Percentiles rank a stretch among this genome's conserved stretches.
phyloP scores from a whole-genome alignment of 306 rosid species.

The Carpinus fangiana region DNA sequence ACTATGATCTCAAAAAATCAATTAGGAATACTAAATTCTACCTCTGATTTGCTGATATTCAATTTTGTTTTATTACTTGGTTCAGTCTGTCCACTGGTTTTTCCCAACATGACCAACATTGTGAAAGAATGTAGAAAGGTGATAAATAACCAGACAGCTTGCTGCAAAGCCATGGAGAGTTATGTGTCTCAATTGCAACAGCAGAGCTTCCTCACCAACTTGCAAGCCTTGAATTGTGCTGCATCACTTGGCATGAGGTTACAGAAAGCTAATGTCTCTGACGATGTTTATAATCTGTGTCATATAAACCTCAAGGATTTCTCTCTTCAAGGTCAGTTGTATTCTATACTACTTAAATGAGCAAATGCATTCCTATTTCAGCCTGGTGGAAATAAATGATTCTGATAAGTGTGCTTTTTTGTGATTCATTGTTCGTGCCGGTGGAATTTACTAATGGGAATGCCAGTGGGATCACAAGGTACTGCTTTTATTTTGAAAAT shows the following conservation, averaged over 20 bases:
- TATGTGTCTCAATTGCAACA: constrained; percentile 59
- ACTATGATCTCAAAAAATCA: constrained; percentile 5
- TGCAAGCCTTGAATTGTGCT: constrained; percentile 74
- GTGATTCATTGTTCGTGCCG: constrained; percentile 19
- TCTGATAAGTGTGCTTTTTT: constrained; percentile 25
- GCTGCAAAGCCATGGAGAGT: constrained; percentile 56
- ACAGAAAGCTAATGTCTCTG: constrained; percentile 52
- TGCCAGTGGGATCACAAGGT: constrained; percentile 64
- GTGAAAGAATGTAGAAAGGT: constrained; percentile 46
- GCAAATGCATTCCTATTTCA: constrained; percentile 9
- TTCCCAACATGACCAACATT: constrained; percentile 48
- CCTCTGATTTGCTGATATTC: constrained; percentile 34
- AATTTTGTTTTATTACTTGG: constrained; percentile 21
- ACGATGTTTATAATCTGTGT: constrained; percentile 52
- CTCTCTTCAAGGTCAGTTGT: constrained; percentile 68
- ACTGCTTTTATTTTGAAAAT: constrained; percentile 2
- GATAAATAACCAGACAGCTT: constrained; percentile 38
- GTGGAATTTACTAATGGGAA: constrained; percentile 32
- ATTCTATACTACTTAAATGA: constrained; percentile 13
- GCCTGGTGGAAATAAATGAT: constrained; percentile 6
- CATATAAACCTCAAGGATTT: constrained; percentile 66
- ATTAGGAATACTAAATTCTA: constrained; percentile 21
- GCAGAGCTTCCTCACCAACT: constrained; percentile 69
- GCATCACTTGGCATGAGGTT: constrained; percentile 57
- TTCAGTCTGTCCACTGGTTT: constrained; percentile 62